A percentile compares a stretch with the other conserved stretches of the same genome.
phyloP scores from a whole-genome alignment of 1,139 yeast genomes.

The Saccharomyces hybrid region DNA sequence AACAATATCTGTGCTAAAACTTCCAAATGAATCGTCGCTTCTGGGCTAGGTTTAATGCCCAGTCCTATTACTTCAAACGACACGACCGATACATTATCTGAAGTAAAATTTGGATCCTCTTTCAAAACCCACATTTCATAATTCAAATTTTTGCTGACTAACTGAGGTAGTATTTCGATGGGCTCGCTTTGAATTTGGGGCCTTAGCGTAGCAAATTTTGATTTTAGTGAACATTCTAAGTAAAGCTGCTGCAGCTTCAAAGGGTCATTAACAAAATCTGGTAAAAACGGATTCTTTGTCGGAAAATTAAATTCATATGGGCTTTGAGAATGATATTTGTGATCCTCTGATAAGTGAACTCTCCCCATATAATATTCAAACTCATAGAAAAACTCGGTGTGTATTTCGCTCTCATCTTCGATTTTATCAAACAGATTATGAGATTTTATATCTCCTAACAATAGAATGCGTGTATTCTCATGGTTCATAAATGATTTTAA shows the following conservation, averaged over 20 bases:
- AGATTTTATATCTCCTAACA: constrained; percentile 28
- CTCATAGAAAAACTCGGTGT: constrained; percentile 32
- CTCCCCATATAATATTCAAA: constrained; percentile 31
- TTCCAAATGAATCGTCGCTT: constrained; percentile 41
- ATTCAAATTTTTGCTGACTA: constrained; percentile 23
- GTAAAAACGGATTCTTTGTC: constrained; percentile 24
- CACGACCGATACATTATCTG: constrained; percentile 31
- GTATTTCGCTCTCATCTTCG: constrained; percentile 4
- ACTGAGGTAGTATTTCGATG: constrained; percentile 24
- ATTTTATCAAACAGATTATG: constrained; percentile 2
- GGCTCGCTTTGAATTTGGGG: constrained; percentile 28
- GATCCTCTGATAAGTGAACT: constrained; percentile 4
- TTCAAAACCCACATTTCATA: constrained; percentile 47
- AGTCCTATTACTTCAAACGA: constrained; percentile 40
- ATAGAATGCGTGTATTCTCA: constrained; percentile 32
- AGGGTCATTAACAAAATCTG: constrained; percentile 27
- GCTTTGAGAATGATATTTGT: neutral
- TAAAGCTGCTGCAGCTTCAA: constrained; percentile 23
- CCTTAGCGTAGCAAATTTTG: constrained; percentile 30
- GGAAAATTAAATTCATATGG: constrained; percentile 12
- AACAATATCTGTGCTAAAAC: constrained; percentile 43
- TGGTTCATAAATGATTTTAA: constrained; percentile 26
- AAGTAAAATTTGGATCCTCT: constrained; percentile 27
- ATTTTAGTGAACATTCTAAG: constrained; percentile 23
- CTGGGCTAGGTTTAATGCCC: constrained; percentile 29